A percentile compares a stretch with the other conserved stretches of the same genome.
These are phyloP conservation scores for Viridothelium virens DNA, from an alignment of 495 filamentous ascomycete genomes.

Conservation along the genomic window DNA sequence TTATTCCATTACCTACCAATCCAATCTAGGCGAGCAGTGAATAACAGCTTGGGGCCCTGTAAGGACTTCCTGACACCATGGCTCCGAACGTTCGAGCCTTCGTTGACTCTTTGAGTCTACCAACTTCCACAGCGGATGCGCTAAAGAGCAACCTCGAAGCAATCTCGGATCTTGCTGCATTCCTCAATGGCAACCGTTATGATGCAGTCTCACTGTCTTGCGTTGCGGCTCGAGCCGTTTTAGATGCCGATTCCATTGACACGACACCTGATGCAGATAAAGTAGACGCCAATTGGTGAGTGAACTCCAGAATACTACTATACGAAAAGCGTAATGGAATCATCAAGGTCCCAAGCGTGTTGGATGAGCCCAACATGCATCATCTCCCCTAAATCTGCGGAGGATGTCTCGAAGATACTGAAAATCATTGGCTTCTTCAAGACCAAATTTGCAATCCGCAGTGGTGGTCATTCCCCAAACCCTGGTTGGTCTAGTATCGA, in stretches of 20 bases:
- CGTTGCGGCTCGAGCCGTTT: not conserved
- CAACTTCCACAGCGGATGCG: not conserved
- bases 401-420: not conserved
- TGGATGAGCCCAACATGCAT: not conserved
- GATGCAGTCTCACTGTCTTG: not conserved
- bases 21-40: not conserved
- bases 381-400: conserved; percentile 5
- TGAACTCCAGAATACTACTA: not conserved
- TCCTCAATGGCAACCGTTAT: not conserved
- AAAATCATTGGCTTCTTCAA: not conserved
- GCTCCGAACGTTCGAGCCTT: not conserved
- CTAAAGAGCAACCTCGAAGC: not conserved
- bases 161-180: not conserved
- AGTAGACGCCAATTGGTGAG: not conserved
- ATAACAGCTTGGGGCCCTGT: not conserved
- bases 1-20: not conserved
- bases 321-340: not conserved
- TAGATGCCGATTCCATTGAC: not conserved
- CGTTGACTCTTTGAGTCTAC: not conserved
- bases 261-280: not conserved
- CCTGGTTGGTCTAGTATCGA: not conserved
- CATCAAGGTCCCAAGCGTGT: not conserved
- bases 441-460: conserved; percentile 11
- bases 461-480: conserved; percentile 10
- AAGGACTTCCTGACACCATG: not conserved